Base-by-base conservation (phyloP, 768 basidiomycete genomes). In the Phlebiopsis gigantea region DNA sequence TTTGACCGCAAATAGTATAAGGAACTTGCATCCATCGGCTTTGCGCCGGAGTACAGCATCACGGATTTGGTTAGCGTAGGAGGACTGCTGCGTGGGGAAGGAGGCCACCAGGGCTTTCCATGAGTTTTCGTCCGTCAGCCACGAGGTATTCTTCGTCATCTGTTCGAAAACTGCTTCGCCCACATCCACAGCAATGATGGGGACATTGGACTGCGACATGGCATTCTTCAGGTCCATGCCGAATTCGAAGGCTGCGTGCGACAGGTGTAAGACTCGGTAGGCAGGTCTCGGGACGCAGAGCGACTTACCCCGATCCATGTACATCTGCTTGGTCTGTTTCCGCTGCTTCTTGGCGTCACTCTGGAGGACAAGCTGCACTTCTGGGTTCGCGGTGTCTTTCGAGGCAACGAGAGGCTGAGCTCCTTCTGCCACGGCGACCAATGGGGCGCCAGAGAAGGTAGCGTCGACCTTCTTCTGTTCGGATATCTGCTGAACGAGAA, bases 401-500 rank as follows among this genome's bases (percentile, higher is more conserved):
- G 71, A 64, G 1, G 75, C 64, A 1, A 73, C 53, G 10, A 65
- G 61, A 3, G 59, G 44, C 45, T 72, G 69, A 24, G 73, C 58
- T 15, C 63, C 60, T 17, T 83, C 81, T 8, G 29, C 5, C 7
- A 29, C 47, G 0, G 77, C 69, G 8, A 78, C 68, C 2, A 69
- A 67, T 0, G 75, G 71, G 7, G 79, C 82, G 2, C 85, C 87
- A 10, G 84, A 81, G 0, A 85, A 85, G 7, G 80, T 73, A 1
- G 79, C 70, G 62, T 93, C 91, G 24, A 84, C 76, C 1, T 85
- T 84, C 65, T 85, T 87, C 71, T 93, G 90, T 61, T 93, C 90
- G 0, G 84, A 74, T 17, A 93, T 87, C 60, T 89, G 83, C 15
- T 86, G 81, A 45, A 87, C 87, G 19, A 93, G 73, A 83, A 84